Base-by-base conservation (phyloP, 139 green algal species). In the Nannochloris sp. region DNA sequence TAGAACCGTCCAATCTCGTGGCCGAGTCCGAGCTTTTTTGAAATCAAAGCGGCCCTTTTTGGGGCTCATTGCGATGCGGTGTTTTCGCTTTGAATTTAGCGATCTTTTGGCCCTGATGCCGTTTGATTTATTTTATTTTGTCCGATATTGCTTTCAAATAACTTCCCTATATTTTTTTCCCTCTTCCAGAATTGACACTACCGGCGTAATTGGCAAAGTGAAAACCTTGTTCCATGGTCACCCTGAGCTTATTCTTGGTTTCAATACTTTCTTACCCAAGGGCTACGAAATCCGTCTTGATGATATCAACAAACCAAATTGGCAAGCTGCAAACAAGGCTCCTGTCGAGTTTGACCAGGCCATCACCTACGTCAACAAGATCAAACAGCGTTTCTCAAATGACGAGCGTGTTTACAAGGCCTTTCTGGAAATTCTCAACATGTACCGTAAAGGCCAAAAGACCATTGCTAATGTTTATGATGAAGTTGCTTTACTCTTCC, bases 361-460 rank as follows among this genome's bases (percentile, higher is more conserved):
- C 23, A 98, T 99, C 79, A 96, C 83, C 68, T 99, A 99, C 54
- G 95, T 99, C n/a, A 99, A 99, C 81, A 97, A 97, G 61, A 99
- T 99, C 74, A 98, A 97, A 86, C 89, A 79, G 9, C 85, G 92
- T 19, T 99, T 99, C 67, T 60, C 80, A 2, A 76, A 69, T 24
- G 85, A 99, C 45, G 94, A 99, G 78, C 81, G 89, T 4, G 93
- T 99, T 29, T 99, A 99, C 90, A 99, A 99, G 74, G 84, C 85
- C 0, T 99, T 99, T 73, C 66, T 99, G 71, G 94, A 99, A 77
- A 98, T 99, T 56, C 80, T 99, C 19, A 99, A 99, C 84, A 90
- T 95, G 86, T 99, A 99, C 70, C 79, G 94, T 36, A 98, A 99
- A 80, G 93, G 89, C 15, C 83, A 92, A 77, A 98, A 98, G 80